Conservation (phyloP, 257 asterid species). For the Fraxinus anomala region DNA sequence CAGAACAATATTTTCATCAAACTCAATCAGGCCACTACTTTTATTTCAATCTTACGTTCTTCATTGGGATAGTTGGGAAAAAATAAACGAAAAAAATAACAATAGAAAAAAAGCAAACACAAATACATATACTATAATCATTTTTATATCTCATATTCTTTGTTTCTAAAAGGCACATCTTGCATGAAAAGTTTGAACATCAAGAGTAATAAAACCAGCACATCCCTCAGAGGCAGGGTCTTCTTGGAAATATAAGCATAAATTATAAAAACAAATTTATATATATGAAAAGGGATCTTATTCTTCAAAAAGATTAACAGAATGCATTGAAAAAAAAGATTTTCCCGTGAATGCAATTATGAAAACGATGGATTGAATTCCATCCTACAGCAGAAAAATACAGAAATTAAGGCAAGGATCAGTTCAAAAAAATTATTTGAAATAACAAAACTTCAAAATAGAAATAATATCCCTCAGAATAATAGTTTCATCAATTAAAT, state of each 20-base stretch:
- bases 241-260: background rate
- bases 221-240: constrained; percentile 44
- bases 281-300: background rate
- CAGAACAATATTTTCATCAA: constrained; percentile 43
- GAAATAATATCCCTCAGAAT: constrained; percentile 38
- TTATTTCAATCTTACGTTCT: constrained; percentile 31
- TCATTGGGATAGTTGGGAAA: constrained; percentile 33
- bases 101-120: background rate
- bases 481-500: constrained; percentile 38
- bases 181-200: background rate
- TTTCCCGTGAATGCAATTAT: background rate
- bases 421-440: no score
- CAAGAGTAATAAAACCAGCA: background rate
- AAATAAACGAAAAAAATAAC: background rate
- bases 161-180: background rate
- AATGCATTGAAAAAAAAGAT: background rate
- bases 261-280: background rate
- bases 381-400: background rate
- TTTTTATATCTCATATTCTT: no score
- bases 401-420: no score
- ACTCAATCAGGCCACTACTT: constrained; percentile 53
- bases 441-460: no score
- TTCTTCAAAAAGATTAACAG: background rate
- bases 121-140: background rate
- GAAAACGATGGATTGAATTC: background rate